Conservation (phyloP, 495 filamentous ascomycete species). For the Neurospora sp. region DNA sequence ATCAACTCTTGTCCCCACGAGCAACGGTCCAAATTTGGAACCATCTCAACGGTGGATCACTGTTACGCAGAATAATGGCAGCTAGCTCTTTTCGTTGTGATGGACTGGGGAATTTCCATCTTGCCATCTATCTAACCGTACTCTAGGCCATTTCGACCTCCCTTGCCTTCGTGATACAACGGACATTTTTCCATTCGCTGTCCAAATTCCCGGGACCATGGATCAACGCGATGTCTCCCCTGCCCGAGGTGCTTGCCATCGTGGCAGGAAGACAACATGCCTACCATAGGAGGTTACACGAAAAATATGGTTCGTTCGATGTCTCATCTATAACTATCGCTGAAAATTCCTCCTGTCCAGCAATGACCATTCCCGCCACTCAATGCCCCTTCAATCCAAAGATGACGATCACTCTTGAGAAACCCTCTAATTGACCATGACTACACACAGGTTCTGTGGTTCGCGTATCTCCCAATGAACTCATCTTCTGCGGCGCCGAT, state of each 20-base stretch:
- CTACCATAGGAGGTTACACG: conserved; percentile 6
- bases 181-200: conserved; percentile 8
- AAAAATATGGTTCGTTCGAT: conserved; percentile 4
- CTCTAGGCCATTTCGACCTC: background rate
- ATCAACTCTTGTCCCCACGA: background rate
- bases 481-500: conserved; percentile 11
- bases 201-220: conserved; percentile 8
- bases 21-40: background rate
- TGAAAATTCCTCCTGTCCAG: background rate
- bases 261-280: conserved; percentile 6
- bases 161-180: background rate
- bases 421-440: background rate
- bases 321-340: background rate
- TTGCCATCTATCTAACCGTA: background rate
- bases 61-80: background rate
- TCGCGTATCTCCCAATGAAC: conserved; percentile 12
- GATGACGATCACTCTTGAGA: background rate
- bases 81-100: background rate
- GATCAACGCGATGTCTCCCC: conserved; percentile 3
- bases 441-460: conserved; percentile 5
- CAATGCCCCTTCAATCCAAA: background rate
- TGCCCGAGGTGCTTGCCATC: conserved; percentile 6
- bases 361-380: background rate
- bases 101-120: background rate
- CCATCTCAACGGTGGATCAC: background rate